Percentiles rank a stretch among this genome's conserved stretches.
These are phyloP conservation scores for Termitomyces sp. DNA, from an alignment of 768 basidiomycete genomes.

Conservation along the genomic window DNA sequence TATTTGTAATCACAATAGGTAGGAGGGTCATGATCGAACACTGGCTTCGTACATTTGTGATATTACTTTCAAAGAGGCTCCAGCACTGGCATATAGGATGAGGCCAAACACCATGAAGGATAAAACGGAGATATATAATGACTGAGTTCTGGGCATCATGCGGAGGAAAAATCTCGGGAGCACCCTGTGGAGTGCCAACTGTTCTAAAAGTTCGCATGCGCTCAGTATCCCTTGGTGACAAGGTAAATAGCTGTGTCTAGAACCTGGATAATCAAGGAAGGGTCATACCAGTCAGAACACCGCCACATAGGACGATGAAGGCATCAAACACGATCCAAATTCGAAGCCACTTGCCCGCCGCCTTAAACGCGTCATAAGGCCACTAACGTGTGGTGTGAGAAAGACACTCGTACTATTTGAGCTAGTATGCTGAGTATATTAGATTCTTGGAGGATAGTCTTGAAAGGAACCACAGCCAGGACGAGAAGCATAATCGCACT, in stretches of 20 bases:
- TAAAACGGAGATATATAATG: constrained; percentile 48
- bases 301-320: constrained; percentile 66
- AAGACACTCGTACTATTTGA: constrained; percentile 32
- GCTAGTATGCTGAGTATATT: constrained; percentile 68
- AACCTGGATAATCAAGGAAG: background rate
- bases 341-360: constrained; percentile 57
- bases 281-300: constrained; percentile 56
- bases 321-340: constrained; percentile 63
- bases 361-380: constrained; percentile 25
- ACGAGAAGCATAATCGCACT: constrained; percentile 54
- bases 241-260: background rate
- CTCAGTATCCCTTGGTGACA: constrained; percentile 42
- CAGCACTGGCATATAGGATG: constrained; percentile 54
- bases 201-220: constrained; percentile 53
- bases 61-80: constrained; percentile 44
- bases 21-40: background rate
- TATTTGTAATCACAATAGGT: constrained; percentile 13
- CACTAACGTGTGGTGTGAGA: background rate
- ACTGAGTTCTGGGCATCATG: constrained; percentile 42
- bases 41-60: constrained; percentile 47
- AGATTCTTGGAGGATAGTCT: constrained; percentile 39
- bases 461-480: constrained; percentile 52
- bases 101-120: constrained; percentile 45
- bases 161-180: constrained; percentile 49
- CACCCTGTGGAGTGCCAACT: constrained; percentile 55